Conservation (phyloP, 805 yeast genomes). For the Ogataea henricii region DNA sequence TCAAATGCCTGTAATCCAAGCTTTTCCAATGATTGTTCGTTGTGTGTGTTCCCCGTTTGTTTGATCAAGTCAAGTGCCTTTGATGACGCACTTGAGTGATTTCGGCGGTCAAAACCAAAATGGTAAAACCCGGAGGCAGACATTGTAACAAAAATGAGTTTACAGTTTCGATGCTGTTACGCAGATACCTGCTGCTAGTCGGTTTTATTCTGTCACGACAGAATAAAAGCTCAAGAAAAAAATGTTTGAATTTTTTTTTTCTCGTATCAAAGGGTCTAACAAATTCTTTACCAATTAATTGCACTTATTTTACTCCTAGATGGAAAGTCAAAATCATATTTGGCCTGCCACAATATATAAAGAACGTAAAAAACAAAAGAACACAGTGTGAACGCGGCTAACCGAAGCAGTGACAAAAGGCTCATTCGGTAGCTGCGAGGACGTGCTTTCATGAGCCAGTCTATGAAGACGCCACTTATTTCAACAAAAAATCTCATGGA, state of each 20-base stretch:
- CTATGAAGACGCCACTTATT: not conserved
- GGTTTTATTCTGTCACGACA: no score
- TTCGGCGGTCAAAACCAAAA: slow-evolving; percentile 19
- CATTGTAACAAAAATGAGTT: not conserved
- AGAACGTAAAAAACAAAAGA: not conserved
- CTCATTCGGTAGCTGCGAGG: slow-evolving; percentile 2
- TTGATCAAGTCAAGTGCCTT: slow-evolving; percentile 10
- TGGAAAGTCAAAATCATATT: not conserved
- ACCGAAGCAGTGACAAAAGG: slow-evolving; percentile 2
- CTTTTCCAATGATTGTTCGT: not conserved
- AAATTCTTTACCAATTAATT: no score
- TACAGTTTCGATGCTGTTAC: no score
- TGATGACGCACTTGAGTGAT: slow-evolving; percentile 1
- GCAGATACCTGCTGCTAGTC: no score
- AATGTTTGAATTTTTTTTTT: not conserved
- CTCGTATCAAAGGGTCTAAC: no score
- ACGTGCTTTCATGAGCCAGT: not conserved
- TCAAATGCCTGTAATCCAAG: slow-evolving; percentile 6
- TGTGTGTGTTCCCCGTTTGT: not conserved
- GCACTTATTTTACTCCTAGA: not conserved
- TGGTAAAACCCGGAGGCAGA: slow-evolving; percentile 12
- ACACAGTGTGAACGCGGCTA: not conserved
- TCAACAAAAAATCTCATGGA: not conserved
- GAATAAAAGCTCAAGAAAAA: not conserved
- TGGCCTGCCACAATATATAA: slow-evolving; percentile 1